Evolutionary conservation across 1,139 yeast genomes (phyloP).

Genomic region (Suhomyces coccinellae): DNA sequence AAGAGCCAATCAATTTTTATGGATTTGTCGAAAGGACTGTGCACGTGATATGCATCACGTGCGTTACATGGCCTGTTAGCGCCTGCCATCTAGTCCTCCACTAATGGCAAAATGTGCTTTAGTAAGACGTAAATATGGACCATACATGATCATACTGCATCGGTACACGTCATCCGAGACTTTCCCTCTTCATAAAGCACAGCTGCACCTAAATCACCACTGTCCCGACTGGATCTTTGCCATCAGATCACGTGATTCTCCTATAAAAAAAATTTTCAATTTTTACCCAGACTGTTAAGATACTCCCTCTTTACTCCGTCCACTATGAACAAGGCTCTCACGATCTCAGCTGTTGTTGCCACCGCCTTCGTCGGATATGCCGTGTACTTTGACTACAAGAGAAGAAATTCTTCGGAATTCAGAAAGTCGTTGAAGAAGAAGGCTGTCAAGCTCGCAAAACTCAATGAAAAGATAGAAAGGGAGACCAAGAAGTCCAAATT

Average conservation of each 20-base stretch:
- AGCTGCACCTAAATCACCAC: no score
- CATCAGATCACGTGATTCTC: constrained; percentile 1
- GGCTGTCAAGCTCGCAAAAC: constrained; percentile 58
- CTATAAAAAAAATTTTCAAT: constrained; percentile 8
- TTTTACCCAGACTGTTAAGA: background rate
- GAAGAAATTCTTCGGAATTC: constrained; percentile 81
- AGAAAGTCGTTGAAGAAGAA: constrained; percentile 71
- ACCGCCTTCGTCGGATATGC: constrained; percentile 73
- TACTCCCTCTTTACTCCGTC: background rate
- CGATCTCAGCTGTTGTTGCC: constrained; percentile 51
- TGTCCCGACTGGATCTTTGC: background rate
- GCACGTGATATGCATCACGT: background rate
- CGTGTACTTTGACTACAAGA: constrained; percentile 84
- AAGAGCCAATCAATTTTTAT: constrained; percentile 22
- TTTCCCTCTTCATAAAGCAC: background rate
- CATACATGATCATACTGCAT: background rate
- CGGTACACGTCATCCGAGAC: background rate
- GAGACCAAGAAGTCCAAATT: constrained; percentile 62
- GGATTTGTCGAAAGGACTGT: constrained; percentile 14
- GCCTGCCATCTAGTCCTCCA: no score
- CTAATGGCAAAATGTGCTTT: no score
- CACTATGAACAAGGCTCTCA: constrained; percentile 41
- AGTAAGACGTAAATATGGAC: no score
- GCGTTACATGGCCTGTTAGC: no score
- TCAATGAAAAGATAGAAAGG: constrained; percentile 56